Evolutionary conservation across 2,329 filamentous ascomycete species (phyloP), one percentile per base, ranked within the genome.

Genomic region (Bipolaris bicolor): DNA sequence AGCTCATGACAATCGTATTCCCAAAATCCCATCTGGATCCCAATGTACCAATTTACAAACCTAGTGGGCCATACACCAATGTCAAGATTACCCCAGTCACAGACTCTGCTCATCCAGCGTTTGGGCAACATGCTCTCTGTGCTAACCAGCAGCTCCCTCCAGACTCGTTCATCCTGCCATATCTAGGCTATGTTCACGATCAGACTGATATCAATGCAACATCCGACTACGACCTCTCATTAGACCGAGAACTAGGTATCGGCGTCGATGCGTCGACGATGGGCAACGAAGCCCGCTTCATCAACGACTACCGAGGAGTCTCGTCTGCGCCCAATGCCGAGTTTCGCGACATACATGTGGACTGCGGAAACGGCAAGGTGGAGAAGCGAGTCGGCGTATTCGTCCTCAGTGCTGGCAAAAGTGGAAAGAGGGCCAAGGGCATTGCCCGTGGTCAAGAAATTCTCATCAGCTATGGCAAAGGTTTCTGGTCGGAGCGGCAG

Each of bases 231-330:
- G 82, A 84, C 61, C 72, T 84, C 5, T 80, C 75, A 20, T 71
- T 84, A 13, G 81, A 84, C 66, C 76, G 81, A 20, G 80, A 84
- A 3, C 63, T 80, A 6, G 79, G 75, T 10, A 67, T 84, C 10
- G 78, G 78, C 16, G 77, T 84, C 9, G 82, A 84, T 63, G 82
- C 81, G 3, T 76, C 77, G 1, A 70, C 66, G 2, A 77, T 77
- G 60, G 82, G 82, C 26, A 84, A 84, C 61, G 82, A 84, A 62
- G 78, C 80, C 4, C 74, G 82, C 41, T 84, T 82, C 61, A 78
- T 82, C 58, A 84, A 84, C 60, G 82, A 84, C 66, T 84, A 84
- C 66, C 77, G 82, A 53, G 80, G 82, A 16, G 74, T 84, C 7
- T 70, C 74, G 2, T 57, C 66, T 1, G 65, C 65, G n/a, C 76